Base-by-base conservation (phyloP, 1,139 yeast genomes). In the Yamadazyma sp. region DNA sequence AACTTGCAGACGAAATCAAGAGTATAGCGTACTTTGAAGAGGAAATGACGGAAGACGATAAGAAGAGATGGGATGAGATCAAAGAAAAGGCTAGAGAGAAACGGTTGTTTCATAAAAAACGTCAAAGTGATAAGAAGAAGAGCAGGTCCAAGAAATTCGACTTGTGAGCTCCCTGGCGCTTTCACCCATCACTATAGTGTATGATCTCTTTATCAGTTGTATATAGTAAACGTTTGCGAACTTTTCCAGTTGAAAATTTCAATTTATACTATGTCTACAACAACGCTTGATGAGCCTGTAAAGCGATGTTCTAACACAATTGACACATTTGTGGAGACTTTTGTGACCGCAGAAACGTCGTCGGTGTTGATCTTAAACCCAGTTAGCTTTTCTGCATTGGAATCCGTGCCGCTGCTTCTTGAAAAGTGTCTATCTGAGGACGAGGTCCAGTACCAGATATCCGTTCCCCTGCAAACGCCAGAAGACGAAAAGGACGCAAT, bases 61-160 rank as follows among this genome's bases (percentile, higher is more conserved):
- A 65, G 38, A 53, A 64, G 40, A 74, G 76, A 52, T 86, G 94
- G 95, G 62, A 64, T 11, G 62, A 63, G 10, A 63, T 83, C 7
- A 62, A 64, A 22, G 64, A 63, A 24, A 68, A 57, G 34, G 60
- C 75, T 11, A 74, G 76, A 37, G 80, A 77, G 45, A 62, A 60
- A 32, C 54, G 88, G 34, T 54, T 82, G 28, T 62, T 63, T 38
- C 56, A 61, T 13, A 86, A 86, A 59, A 77, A 77, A 59, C 53
- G 62, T 31, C 64, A 62, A 3, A 67, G 83, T 18, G 76, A 75
- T 16, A 83, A 78, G 62, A 83, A 82, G 60, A 70, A 70, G 46
- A 52, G 61, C 18, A 56, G 89, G 26, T 59, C 66, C 3, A 67
- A 64, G 54, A 60, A 58, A 34, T 63, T 70, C 44, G 73, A 68